Base-by-base conservation (phyloP, 129 eudicot genomes). In the Artemisia annua region DNA sequence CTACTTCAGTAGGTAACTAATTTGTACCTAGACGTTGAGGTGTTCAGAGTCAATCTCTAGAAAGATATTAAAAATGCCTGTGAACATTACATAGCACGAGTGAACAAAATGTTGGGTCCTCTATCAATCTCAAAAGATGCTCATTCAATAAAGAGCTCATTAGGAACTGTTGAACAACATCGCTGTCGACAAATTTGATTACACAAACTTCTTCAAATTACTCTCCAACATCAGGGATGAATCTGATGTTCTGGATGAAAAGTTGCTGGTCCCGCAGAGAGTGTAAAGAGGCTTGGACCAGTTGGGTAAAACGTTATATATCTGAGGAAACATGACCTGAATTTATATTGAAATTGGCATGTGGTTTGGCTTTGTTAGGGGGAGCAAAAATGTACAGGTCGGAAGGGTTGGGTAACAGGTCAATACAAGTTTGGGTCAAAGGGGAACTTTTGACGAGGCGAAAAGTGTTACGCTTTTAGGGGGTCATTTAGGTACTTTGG, bases 151-250 rank as follows among this genome's bases (percentile, higher is more conserved):
- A 92, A 68, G 89, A 87, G 68, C 81, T 87, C 75, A 82, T 89
- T 35, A 77, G 95, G 87, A 89, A 75, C 88, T 92, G 32, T 89
- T 92, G 15, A 92, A 85, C 79, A 92, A 89, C 79, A 79, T 92
- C 96, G 98, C 98, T 52, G 89, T 92, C 26, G 98, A 92, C 81
- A 92, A 92, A 89, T 96, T 92, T 63, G 98, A 92, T 76, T 92
- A 92, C 87, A 92, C 98, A 60, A 92, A 89, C 83, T 92, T 92
- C 84, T 92, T 92, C 65, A 89, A 96, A 56, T 71, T 85, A 65
- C 96, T 92, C 51, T 87, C 98, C 79, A 92, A 89, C 69, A 76
- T 89, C 61, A 84, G 81, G 78, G 81, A 85, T 64, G 88, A 92
- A 70, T 81, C 87, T 61, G 67, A 75, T 65, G 82, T 76, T 70